A percentile compares a stretch with the other conserved stretches of the same genome.
Evolutionary conservation across 78 protist genomes (phyloP).

Genomic region (Cyanophora paradoxa): DNA sequence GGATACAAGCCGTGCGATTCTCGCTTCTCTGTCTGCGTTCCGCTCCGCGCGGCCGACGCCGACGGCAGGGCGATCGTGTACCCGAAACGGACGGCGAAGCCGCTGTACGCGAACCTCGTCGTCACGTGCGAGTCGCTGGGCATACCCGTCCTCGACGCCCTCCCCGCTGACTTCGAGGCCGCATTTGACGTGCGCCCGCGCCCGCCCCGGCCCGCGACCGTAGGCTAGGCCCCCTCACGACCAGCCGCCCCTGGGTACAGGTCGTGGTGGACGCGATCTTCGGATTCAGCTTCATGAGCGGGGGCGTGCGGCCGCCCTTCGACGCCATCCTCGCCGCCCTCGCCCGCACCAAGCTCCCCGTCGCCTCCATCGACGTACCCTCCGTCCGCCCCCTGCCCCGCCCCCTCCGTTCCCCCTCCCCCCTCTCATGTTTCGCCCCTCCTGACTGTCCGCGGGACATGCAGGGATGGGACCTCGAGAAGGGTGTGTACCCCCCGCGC

Average conservation of each 20-base stretch:
- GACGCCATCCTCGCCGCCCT: conserved; percentile 29
- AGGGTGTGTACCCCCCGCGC: no score
- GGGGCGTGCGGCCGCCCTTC: conserved; percentile 70
- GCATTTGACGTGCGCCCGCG: no score
- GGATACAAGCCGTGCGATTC: conserved; percentile 29
- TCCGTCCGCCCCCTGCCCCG: conserved; percentile 1
- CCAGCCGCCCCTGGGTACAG: not conserved
- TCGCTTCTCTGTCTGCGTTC: not conserved
- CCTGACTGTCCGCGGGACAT: no score
- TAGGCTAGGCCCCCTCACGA: not conserved
- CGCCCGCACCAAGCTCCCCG: not conserved
- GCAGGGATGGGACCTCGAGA: conserved; percentile 84
- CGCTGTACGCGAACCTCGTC: conserved; percentile 8
- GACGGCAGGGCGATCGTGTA: no score
- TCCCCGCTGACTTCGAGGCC: no score
- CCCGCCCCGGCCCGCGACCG: not conserved
- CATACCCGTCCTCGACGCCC: not conserved
- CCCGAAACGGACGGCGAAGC: conserved; percentile 55
- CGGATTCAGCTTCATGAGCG: conserved; percentile 51
- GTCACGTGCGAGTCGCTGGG: not conserved
- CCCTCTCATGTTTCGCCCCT: not conserved
- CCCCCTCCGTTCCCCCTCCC: not conserved
- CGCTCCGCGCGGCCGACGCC: not conserved
- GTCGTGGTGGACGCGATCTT: not conserved
- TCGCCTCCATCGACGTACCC: conserved; percentile 79